These are phyloP conservation scores for Agrocybe praecox DNA, from an alignment of 768 basidiomycete species.

Conservation along the genomic window DNA sequence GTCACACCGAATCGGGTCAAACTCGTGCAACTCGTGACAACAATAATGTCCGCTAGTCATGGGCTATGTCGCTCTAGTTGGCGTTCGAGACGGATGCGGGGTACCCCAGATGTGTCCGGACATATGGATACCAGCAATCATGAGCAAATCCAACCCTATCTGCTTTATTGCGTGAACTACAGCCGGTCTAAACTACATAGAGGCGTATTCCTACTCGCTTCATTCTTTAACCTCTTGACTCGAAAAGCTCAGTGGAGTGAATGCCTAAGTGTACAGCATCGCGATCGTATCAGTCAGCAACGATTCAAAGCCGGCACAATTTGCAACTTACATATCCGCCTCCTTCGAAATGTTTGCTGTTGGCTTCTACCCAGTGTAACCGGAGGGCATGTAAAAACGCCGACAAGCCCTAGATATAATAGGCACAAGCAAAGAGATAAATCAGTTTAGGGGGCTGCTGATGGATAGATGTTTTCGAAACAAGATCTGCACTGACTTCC, in stretches of 20 bases:
- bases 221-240: conserved; percentile 39
- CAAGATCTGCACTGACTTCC: conserved; percentile 68
- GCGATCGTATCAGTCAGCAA: conserved; percentile 21
- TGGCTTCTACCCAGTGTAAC: conserved; percentile 97
- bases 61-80: neutral
- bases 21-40: conserved; percentile 17
- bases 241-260: conserved; percentile 52
- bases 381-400: conserved; percentile 96
- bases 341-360: conserved; percentile 94
- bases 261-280: conserved; percentile 36
- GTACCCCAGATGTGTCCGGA: conserved; percentile 18
- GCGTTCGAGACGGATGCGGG: conserved; percentile 19
- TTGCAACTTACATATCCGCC: conserved; percentile 77
- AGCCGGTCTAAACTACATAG: conserved; percentile 5
- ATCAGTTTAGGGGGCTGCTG: conserved; percentile 9
- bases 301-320: conserved; percentile 22
- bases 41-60: conserved; percentile 1
- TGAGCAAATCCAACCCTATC: neutral
- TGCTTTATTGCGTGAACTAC: conserved; percentile 5
- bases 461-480: conserved; percentile 11
- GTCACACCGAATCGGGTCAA: conserved; percentile 9
- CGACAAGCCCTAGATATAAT: conserved; percentile 70
- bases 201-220: conserved; percentile 12
- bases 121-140: conserved; percentile 9
- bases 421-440: conserved; percentile 2